Base-by-base conservation (phyloP, 805 yeast genomes). In the Wickerhamiella galacta region DNA sequence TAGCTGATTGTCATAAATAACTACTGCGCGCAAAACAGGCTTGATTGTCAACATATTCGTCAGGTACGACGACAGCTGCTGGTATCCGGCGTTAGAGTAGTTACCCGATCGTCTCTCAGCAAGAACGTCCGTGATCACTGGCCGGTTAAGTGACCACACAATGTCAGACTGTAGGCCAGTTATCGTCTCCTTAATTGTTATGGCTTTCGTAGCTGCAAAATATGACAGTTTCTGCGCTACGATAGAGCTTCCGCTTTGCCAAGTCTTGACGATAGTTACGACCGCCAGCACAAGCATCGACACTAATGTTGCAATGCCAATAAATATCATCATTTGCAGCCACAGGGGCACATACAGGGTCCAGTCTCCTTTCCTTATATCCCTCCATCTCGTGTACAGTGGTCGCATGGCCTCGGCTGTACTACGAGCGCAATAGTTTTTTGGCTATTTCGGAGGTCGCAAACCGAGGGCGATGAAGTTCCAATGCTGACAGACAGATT, bases 311-410 rank as follows among this genome's bases (percentile, higher is more conserved):
- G 36, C 41, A 5, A 32, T 12, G 12, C 41, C 37, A 16, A 39
- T 34, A 20, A 37, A 38, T 29, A 43, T 36, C 2, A 46, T 41
- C 29, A 45, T 31, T 20, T 43, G 45, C 26, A 38, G 26, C 36
- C 44, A 38, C 7, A 42, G 27, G 4, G 47, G 47, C 12, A 42
- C 33, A 17, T 18, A 26, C 16, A 34, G 16, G 16, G 25, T 25
- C 31, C 37, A 62, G 38, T 48, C 70, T 19, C n/a, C n/a, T n/a
- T n/a, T n/a, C n/a, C n/a, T n/a, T n/a, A n/a, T n/a, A n/a, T n/a
- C n/a, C n/a, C n/a, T n/a, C n/a, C n/a, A n/a, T n/a, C n/a, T n/a
- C n/a, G n/a, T n/a, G n/a, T n/a, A n/a, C n/a, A n/a, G n/a, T n/a
- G n/a, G n/a, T n/a, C n/a, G n/a, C n/a, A n/a, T n/a, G n/a, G n/a